Evolutionary conservation across 371 early-diverging fungal species (phyloP).

Genomic region (Lichtheimia hyalospora): DNA sequence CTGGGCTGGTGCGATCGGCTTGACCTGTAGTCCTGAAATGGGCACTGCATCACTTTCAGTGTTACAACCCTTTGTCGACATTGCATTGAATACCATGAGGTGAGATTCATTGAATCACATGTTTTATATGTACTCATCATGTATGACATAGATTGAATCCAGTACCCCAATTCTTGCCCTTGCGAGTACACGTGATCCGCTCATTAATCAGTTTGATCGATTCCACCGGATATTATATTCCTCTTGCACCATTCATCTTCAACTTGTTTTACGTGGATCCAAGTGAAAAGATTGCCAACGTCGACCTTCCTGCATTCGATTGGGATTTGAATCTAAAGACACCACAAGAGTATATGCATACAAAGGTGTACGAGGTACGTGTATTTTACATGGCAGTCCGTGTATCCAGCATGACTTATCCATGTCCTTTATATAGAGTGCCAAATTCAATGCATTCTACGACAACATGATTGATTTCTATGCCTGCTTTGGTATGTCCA

Average conservation of each 20-base stretch:
- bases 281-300: constrained; percentile 54
- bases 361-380: constrained; percentile 69
- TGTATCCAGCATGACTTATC: background rate
- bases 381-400: background rate
- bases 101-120: constrained; percentile 7
- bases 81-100: constrained; percentile 33
- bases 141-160: constrained; percentile 70
- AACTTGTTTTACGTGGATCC: constrained; percentile 68
- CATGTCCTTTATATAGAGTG: constrained; percentile 46
- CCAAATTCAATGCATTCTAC: constrained; percentile 69
- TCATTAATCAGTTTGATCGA: constrained; percentile 70
- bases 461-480: constrained; percentile 76
- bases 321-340: constrained; percentile 74
- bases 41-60: constrained; percentile 27
- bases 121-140: background rate
- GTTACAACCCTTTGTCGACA: constrained; percentile 35
- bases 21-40: constrained; percentile 57
- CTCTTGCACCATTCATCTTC: constrained; percentile 40
- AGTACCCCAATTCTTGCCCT: constrained; percentile 83
- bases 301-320: constrained; percentile 68
- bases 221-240: constrained; percentile 44
- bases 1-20: constrained; percentile 79
- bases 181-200: constrained; percentile 83
- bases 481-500: constrained; percentile 73
- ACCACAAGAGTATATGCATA: constrained; percentile 78